Conservation (phyloP, 1,284 basidiomycete genomes). For the Tylopilus orsonianus region DNA sequence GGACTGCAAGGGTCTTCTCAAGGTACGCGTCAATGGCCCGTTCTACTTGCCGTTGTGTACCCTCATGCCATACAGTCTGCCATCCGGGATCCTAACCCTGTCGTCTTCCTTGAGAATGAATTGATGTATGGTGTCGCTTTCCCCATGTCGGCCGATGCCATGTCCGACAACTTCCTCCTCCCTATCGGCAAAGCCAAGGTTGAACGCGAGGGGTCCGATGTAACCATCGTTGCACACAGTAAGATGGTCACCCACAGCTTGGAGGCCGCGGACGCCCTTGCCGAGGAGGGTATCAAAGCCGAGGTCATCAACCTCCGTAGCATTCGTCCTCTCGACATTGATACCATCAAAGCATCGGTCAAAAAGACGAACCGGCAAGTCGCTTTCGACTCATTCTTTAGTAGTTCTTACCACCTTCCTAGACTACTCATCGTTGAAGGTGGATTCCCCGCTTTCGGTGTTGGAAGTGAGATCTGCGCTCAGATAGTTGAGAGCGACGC, state of each 20-base stretch:
- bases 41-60: constrained; percentile 4
- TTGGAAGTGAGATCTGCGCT: constrained; percentile 97
- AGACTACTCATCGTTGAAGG: constrained; percentile 94
- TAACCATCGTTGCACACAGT: constrained; percentile 97
- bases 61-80: constrained; percentile 60
- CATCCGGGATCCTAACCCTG: constrained; percentile 97
- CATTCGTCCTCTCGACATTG: constrained; percentile 95
- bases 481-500: constrained; percentile 95
- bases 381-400: background rate
- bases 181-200: constrained; percentile 99
- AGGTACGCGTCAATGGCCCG: constrained; percentile 50
- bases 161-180: constrained; percentile 93
- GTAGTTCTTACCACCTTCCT: constrained; percentile 13
- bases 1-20: constrained; percentile 97
- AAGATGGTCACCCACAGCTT: constrained; percentile 93
- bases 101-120: constrained; percentile 99
- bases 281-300: constrained; percentile 95
- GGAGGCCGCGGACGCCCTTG: constrained; percentile 90
- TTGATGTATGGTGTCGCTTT: constrained; percentile 97
- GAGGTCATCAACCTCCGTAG: constrained; percentile 98
- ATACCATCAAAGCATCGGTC: constrained; percentile 92
- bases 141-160: constrained; percentile 92
- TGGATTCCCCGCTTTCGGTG: constrained; percentile 98
- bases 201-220: constrained; percentile 88
- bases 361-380: constrained; percentile 95